These are phyloP conservation scores for Acidiella bohemica DNA, from an alignment of 495 filamentous ascomycete genomes.

Conservation along the genomic window DNA sequence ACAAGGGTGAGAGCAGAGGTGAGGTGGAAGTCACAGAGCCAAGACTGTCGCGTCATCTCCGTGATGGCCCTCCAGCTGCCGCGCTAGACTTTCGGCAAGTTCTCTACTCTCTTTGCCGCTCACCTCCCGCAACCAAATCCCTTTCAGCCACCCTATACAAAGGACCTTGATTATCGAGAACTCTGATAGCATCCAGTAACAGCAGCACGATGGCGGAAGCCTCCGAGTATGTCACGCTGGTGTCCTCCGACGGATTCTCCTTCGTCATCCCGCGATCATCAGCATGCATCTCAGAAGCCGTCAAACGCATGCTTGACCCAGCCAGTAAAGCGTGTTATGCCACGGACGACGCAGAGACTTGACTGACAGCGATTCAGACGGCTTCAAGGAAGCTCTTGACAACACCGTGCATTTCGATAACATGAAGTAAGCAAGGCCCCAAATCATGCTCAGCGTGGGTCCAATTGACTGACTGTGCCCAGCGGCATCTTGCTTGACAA, in stretches of 20 bases:
- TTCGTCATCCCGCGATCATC: conserved; percentile 72
- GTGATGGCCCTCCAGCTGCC: too few species aligned
- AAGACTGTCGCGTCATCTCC: too few species aligned
- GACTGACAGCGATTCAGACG: conserved; percentile 33
- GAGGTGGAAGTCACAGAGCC: too few species aligned
- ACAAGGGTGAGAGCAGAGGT: too few species aligned
- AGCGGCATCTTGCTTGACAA: conserved; percentile 78
- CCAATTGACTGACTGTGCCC: conserved; percentile 14
- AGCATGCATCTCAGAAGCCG: conserved; percentile 58
- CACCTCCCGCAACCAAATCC: too few species aligned
- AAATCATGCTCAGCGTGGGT: not conserved
- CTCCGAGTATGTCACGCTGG: conserved; percentile 65
- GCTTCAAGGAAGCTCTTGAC: conserved; percentile 54
- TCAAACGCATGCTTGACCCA: conserved; percentile 75
- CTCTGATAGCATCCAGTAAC: too few species aligned
- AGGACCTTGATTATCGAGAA: too few species aligned
- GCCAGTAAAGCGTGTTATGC: too few species aligned
- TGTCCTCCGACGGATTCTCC: conserved; percentile 78
- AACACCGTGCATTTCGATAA: conserved; percentile 56
- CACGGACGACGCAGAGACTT: conserved; percentile 18
- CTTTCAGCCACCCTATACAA: too few species aligned
- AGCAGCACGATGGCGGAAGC: conserved; percentile 6
- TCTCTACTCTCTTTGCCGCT: too few species aligned
- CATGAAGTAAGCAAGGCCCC: conserved; percentile 48
- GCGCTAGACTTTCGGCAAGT: too few species aligned